These are phyloP conservation scores for Paecilomyces dactylethromorphus DNA, from an alignment of 2,329 filamentous ascomycete species.

Conservation along the genomic window DNA sequence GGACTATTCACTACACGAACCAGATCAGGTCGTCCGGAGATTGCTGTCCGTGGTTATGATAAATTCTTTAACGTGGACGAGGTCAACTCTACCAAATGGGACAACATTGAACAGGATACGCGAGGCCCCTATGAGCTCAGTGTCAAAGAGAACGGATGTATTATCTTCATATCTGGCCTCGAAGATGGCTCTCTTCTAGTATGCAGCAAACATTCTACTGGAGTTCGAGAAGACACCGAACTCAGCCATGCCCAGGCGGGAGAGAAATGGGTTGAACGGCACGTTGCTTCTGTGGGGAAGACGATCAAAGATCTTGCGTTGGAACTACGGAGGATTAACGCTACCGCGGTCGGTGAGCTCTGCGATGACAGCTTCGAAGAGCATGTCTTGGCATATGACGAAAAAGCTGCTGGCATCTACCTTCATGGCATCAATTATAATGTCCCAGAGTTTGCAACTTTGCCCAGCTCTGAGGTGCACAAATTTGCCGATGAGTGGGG, in stretches of 20 bases:
- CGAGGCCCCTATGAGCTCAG: constrained; percentile 88
- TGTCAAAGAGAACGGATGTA: constrained; percentile 98
- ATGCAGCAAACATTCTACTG: constrained; percentile 98
- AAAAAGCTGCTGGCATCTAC: constrained; percentile 80
- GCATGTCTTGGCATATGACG: constrained; percentile 84
- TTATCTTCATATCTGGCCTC: constrained; percentile 91
- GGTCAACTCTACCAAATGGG: constrained; percentile 75
- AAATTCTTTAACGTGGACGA: constrained; percentile 97
- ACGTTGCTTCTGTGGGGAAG: constrained; percentile 71
- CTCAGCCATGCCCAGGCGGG: constrained; percentile 80
- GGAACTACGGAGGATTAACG: constrained; percentile 71
- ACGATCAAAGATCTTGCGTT: constrained; percentile 70
- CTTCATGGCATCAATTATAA: constrained; percentile 96
- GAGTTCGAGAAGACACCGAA: constrained; percentile 62
- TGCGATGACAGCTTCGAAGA: constrained; percentile 97
- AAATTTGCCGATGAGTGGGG: constrained; percentile 88
- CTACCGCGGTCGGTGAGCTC: constrained; percentile 90
- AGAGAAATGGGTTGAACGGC: constrained; percentile 72
- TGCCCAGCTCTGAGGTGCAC: constrained; percentile 76
- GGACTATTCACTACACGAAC: constrained; percentile 84
- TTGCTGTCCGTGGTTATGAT: constrained; percentile 86
- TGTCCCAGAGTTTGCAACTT: constrained; percentile 82
- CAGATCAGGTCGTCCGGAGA: constrained; percentile 61
- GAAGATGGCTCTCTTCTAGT: constrained; percentile 85
- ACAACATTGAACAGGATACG: constrained; percentile 67